Percentiles rank a stretch among this genome's conserved stretches.
Evolutionary conservation across 2,329 filamentous ascomycete species (phyloP).

Genomic region (Gyromitra esculenta): DNA sequence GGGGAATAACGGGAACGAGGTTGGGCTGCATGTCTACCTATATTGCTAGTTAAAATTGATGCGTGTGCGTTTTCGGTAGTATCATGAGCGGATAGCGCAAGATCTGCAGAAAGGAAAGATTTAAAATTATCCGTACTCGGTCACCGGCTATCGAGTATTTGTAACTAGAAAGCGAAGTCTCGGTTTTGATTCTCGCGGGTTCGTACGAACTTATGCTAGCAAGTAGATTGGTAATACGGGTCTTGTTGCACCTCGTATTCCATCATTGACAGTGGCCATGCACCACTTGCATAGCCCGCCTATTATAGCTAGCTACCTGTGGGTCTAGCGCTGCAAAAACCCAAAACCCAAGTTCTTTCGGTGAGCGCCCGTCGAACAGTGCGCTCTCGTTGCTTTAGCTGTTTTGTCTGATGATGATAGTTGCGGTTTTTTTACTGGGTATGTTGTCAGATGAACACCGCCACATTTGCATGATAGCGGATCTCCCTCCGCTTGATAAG

Average conservation of each 20-base stretch:
- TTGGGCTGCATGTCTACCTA: neutral
- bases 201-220: neutral
- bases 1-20: neutral
- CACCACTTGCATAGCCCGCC: neutral
- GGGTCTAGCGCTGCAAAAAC: constrained; percentile 4
- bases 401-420: neutral
- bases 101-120: too few relatives aligned
- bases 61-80: neutral
- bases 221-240: neutral
- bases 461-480: neutral
- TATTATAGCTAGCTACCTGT: too few relatives aligned
- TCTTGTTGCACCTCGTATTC: neutral
- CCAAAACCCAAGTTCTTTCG: neutral
- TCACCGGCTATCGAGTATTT: neutral
- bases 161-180: too few relatives aligned
- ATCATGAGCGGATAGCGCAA: neutral
- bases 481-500: neutral
- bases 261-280: neutral
- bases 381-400: neutral
- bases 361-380: neutral
- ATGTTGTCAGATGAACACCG: neutral
- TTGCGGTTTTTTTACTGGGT: neutral
- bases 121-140: neutral
- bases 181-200: too few relatives aligned
- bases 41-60: neutral